Base-by-base conservation (phyloP, 192 early-diverging fungal genomes). In the Rhizophagus sp. region DNA sequence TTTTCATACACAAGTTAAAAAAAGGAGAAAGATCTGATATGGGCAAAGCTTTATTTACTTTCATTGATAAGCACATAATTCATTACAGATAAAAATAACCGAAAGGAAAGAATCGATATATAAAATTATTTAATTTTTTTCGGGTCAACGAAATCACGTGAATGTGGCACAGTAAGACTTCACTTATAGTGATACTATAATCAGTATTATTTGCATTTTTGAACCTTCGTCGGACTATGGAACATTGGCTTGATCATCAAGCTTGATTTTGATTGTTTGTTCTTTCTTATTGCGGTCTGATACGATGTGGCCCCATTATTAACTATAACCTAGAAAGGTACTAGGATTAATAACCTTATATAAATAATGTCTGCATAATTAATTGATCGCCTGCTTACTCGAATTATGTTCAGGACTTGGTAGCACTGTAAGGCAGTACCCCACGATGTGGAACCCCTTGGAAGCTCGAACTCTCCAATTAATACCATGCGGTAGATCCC, bases 201-300 rank as follows among this genome's bases (percentile, higher is more conserved):
- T 39, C 39, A 50, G 11, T 49, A 49, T 50, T 50, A 4, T 50
- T 50, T 50, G 50, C 50, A 52, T 52, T 52, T 52, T 52, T 52
- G 65, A 25, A 78, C 33, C 77, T 78, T 78, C 77, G 61, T 25
- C 65, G 77, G 77, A 25, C 77, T 63, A 78, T 64, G 66, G 10
- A 78, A 78, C 77, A 78, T 78, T 34, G 66, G 47, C 77, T 78
- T 78, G 64, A 69, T 78, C 47, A 65, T 78, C 64, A 44, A 25
- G 0, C 39, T 24, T 52, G 39, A 63, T 69, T 78, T 57, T 70
- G 71, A 44, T 52, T 73, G 71, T 41, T 78, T 78, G 49, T 78
- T 78, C 52, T 27, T 78, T 78, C 77, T 78, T 69, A 69, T 78
- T 39, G 68, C 62, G 33, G 62, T 34, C 77, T 78, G 77, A 78